Evolutionary conservation across 2,329 filamentous ascomycete species (phyloP).

Genomic region (Cyclaneusma minus): DNA sequence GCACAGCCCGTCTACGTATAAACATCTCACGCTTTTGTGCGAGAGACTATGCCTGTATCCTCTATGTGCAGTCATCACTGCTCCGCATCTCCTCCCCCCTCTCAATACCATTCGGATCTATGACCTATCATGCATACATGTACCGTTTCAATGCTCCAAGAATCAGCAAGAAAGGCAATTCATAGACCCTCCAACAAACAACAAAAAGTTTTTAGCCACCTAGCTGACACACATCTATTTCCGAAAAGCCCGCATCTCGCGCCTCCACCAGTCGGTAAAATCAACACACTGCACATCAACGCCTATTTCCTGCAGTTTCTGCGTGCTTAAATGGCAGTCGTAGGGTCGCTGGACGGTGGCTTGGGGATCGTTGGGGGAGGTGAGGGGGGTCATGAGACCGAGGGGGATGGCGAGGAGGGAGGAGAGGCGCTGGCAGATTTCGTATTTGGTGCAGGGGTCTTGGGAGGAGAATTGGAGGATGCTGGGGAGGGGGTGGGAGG

Average conservation of each 20-base stretch:
- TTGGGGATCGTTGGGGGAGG: constrained; percentile 56
- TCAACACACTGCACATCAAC: constrained; percentile 61
- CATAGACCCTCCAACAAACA: too few relatives aligned
- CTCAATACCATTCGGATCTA: too few relatives aligned
- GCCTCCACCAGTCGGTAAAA: constrained; percentile 70
- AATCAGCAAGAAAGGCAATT: too few relatives aligned
- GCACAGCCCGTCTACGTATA: too few relatives aligned
- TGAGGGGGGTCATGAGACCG: constrained; percentile 51
- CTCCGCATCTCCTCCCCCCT: too few relatives aligned
- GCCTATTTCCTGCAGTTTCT: constrained; percentile 53
- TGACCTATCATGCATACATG: too few relatives aligned
- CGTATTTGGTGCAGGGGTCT: constrained; percentile 76
- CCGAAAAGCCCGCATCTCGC: constrained; percentile 40
- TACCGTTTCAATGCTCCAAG: too few relatives aligned
- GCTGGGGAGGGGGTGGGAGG: constrained; percentile 40
- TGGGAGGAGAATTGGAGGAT: constrained; percentile 80
- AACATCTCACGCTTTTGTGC: too few relatives aligned
- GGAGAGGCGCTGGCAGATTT: constrained; percentile 66
- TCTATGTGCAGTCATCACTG: too few relatives aligned
- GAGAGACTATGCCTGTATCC: too few relatives aligned
- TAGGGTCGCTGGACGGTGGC: constrained; percentile 66
- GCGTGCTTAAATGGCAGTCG: constrained; percentile 75
- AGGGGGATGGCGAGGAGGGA: constrained; percentile 65
- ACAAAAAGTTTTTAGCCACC: too few relatives aligned
- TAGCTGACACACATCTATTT: too few relatives aligned